These are phyloP conservation scores for Sergeia podlipaevii DNA, from an alignment of 208 protist species.

Conservation along the genomic window DNA sequence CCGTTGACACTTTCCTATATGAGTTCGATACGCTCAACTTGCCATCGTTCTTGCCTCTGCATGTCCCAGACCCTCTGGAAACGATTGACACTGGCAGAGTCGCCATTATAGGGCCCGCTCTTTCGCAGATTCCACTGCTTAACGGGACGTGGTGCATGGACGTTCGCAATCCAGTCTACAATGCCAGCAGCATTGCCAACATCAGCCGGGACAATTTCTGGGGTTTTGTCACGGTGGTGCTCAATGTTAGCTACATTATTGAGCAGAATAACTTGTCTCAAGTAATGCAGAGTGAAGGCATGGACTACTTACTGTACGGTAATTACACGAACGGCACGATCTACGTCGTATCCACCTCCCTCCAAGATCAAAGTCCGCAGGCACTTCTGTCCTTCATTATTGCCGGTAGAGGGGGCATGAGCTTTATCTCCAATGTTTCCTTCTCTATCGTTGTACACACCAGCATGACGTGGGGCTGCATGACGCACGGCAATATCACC, in stretches of 20 bases:
- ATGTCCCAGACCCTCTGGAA: constrained; percentile 13
- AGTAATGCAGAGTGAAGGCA: constrained; percentile 4
- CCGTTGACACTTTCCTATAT: constrained; percentile 1
- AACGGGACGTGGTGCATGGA: constrained; percentile 26
- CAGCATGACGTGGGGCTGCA: constrained; percentile 2
- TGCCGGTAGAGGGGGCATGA: constrained; percentile 16
- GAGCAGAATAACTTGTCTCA: constrained; percentile 12
- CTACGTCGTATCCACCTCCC: constrained; percentile 13
- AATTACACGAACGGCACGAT: background rate
- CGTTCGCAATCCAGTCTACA: constrained; percentile 47
- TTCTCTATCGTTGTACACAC: constrained; percentile 22
- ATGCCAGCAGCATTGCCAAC: constrained; percentile 3
- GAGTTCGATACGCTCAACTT: constrained; percentile 21
- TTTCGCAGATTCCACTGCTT: constrained; percentile 3
- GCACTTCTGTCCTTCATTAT: constrained; percentile 9
- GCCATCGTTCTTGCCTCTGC: background rate
- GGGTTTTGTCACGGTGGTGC: constrained; percentile 42
- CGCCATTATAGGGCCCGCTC: constrained; percentile 26
- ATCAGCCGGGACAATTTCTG: constrained; percentile 42
- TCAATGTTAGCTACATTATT: constrained; percentile 42
- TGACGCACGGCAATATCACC: constrained; percentile 11
- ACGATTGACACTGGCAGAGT: constrained; percentile 17
- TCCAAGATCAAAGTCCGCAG: constrained; percentile 1
- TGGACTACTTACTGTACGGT: constrained; percentile 61
- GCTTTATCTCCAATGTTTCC: background rate